Percentiles rank a stretch among this genome's conserved stretches.
Conservation (phyloP, 805 yeast species). For the Brettanomyces custersianus region DNA sequence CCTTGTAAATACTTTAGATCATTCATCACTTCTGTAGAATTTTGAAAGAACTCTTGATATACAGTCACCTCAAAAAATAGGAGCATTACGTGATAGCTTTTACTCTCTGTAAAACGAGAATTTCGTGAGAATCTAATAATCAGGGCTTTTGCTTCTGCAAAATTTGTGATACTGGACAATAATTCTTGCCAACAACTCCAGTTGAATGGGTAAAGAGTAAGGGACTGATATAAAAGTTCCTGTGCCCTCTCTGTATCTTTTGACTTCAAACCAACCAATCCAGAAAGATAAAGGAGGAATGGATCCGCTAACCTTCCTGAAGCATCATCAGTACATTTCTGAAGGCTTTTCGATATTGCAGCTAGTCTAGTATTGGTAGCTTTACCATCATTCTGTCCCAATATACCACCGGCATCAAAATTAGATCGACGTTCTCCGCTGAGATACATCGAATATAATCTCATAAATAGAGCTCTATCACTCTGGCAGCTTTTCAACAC, state of each 20-base stretch:
- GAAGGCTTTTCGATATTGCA: constrained; percentile 34
- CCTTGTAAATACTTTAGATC: constrained; percentile 40
- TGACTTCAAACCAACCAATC: constrained; percentile 51
- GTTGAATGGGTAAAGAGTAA: constrained; percentile 67
- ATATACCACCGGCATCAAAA: constrained; percentile 63
- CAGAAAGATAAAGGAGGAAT: constrained; percentile 63
- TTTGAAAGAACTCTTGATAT: constrained; percentile 74
- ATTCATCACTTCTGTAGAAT: constrained; percentile 39
- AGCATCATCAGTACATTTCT: constrained; percentile 18
- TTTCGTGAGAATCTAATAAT: constrained; percentile 30
- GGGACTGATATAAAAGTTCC: constrained; percentile 47
- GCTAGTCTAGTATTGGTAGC: constrained; percentile 22
- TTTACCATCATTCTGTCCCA: constrained; percentile 33
- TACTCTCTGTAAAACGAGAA: constrained; percentile 23
- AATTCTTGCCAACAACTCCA: constrained; percentile 94
- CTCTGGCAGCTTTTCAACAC: constrained; percentile 43
- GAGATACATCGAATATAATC: constrained; percentile 60
- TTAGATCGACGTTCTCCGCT: constrained; percentile 71
- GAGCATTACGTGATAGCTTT: constrained; percentile 22
- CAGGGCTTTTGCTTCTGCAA: constrained; percentile 47
- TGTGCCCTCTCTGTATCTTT: constrained; percentile 56
- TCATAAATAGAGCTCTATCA: constrained; percentile 48
- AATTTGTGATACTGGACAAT: constrained; percentile 46
- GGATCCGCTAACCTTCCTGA: constrained; percentile 32
- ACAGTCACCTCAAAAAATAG: constrained; percentile 56